Evolutionary conservation across 2,329 filamentous ascomycete genomes (phyloP), one percentile per base, ranked within the genome.

Genomic region (Fonsecaea monophora): DNA sequence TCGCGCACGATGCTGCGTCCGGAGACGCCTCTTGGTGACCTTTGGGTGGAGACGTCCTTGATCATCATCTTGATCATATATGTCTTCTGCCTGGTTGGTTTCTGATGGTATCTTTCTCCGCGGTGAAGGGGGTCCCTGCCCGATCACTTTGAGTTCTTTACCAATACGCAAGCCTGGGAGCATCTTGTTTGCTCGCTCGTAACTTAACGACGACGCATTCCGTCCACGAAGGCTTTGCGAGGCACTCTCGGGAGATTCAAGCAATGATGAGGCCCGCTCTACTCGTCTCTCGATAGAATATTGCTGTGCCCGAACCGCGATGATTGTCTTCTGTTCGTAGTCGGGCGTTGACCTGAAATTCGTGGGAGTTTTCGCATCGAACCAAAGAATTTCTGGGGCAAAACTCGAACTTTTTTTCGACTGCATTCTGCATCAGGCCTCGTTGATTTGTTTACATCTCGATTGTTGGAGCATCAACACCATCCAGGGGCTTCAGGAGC

Each of bases 381-480:
- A 37, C 60, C 60, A 53, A 21, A 55, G 53, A 13, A 37, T n/a
- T n/a, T 35, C 40, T 6, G 60, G 35, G 15, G 35, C 38, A 25
- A 56, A 13, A n/a, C 6, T 21, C 15, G 53, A 38, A 6, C 30
- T 9, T 21, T 50, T 50, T 21, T 50, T 30, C 18, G 45, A 30
- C 3, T 9, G 18, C 45, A 50, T 50, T 12, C 30, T 32, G 30
- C 4, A 13, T 50, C 45, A 4, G 45, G 21, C 30, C 9, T 50
- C 9, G 45, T 5, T 9, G 45, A 50, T 25, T 50, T 50, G 18
- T 9, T 25, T 13, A 5, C 21, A 10, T 21, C 6, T 10, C 6
- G 21, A 10, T 2, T 18, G 40, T 4, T 50, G 7, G 21, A 1
- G 8, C 3, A 21, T 4, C 30, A 21, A 50, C 45, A 30, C 45